Base-by-base conservation (phyloP, 2,329 filamentous ascomycete species). In the Fusarium musae region DNA sequence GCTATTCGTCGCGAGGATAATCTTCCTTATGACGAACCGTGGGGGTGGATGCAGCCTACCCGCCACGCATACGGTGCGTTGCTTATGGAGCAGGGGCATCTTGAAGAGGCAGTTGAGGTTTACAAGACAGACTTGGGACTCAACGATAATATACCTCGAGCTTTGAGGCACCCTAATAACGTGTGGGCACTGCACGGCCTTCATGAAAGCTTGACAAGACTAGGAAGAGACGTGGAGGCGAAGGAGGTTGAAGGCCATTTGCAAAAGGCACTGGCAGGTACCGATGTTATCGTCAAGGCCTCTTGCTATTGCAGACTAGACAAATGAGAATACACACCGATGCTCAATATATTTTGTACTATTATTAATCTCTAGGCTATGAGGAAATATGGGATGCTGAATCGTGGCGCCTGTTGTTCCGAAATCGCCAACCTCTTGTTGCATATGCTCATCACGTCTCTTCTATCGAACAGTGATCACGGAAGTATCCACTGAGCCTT, bases 21-120 rank as follows among this genome's bases (percentile, higher is more conserved):
- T 0, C 84, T 94, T 34, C 89, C 89, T 0, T 94, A 93, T 69
- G 90, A 92, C 54, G 93, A 95, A 78, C 93, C 93, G 0, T 94
- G 92, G 92, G 91, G 91, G 0, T 94, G 92, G 92, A 93, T 94
- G 92, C 91, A 93, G 77, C 92, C 92, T 0, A 88, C 89, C 0
- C 85, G 92, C 6, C 92, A 94, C 79, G 92, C 92, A 0, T 91
- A 91, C 57, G 92, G 90, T 3, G 92, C 92, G 0, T 83, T 95
- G 7, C 79, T 93, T 36, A 84, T 93, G 17, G 92, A 94, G 77
- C 91, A 92, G 76, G 89, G 87, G 0, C 83, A 82, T n/a, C 82
- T 88, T 1, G 84, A 87, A 30, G 84, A 91, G 54, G 90, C 91
- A 0, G 81, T 85, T 5, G 83, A 78, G 2, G 86, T 90, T 2